Conservation (phyloP, 805 yeast species). For the Saturnispora diversa region DNA sequence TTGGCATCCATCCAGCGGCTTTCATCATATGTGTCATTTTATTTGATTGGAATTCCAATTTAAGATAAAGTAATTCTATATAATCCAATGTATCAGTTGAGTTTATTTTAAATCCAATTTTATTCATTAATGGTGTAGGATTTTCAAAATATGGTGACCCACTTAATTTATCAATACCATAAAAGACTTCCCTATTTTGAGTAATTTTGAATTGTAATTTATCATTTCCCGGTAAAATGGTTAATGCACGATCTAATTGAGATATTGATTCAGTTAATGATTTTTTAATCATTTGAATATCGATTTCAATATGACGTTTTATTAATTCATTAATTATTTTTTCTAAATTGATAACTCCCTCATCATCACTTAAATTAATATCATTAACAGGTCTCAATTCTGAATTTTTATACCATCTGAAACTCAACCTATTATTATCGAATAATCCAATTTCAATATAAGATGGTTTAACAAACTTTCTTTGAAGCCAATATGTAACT, state of each 20-base stretch:
- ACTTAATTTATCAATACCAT: conserved; percentile 29
- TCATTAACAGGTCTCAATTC: conserved; percentile 17
- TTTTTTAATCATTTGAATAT: conserved; percentile 29
- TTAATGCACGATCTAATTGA: conserved; percentile 25
- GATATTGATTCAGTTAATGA: conserved; percentile 25
- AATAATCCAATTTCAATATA: conserved; percentile 54
- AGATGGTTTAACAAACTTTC: conserved; percentile 39
- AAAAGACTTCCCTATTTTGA: conserved; percentile 25
- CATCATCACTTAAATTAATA: conserved; percentile 28
- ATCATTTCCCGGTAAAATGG: conserved; percentile 19
- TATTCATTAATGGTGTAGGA: conserved; percentile 34
- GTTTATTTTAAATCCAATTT: conserved; percentile 29
- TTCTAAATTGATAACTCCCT: conserved; percentile 32
- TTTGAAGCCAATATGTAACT: conserved; percentile 58
- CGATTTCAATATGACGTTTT: conserved; percentile 33
- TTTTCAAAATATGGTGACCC: conserved; percentile 40
- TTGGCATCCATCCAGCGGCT: conserved; percentile 64
- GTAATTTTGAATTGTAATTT: conserved; percentile 25
- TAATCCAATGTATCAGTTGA: conserved; percentile 23
- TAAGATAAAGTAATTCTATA: conserved; percentile 36
- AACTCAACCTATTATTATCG: conserved; percentile 40
- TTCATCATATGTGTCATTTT: conserved; percentile 33
- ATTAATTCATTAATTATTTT: conserved; percentile 32
- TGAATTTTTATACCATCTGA: conserved; percentile 60
- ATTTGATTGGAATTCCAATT: conserved; percentile 42